phyloP scores from a whole-genome alignment of 1,284 basidiomycete species.

The Pseudozyma sp. region DNA sequence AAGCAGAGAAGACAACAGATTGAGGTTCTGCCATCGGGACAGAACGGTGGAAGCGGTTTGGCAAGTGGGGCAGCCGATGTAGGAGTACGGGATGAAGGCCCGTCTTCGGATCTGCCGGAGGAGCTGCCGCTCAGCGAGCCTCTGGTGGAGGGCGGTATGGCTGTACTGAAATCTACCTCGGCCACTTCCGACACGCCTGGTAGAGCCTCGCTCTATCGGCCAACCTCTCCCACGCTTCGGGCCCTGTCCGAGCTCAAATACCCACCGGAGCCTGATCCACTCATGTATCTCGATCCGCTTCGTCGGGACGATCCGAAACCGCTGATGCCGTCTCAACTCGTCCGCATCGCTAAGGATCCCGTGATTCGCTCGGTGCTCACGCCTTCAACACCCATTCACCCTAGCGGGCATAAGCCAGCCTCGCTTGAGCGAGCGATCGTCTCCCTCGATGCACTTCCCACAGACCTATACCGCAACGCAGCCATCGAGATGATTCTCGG shows the following conservation, averaged over 20 bases:
- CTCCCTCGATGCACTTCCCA: constrained; percentile 62
- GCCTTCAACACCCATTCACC: constrained; percentile 38
- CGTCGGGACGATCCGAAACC: constrained; percentile 65
- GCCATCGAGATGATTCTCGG: constrained; percentile 68
- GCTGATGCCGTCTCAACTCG: constrained; percentile 54
- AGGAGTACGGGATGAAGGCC: background rate
- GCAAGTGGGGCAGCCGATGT: background rate
- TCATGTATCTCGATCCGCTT: constrained; percentile 66
- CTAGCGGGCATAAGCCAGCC: constrained; percentile 44
- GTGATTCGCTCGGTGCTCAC: constrained; percentile 56
- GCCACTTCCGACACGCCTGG: background rate
- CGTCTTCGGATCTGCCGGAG: constrained; percentile 3
- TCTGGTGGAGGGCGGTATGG: constrained; percentile 25
- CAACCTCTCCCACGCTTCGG: constrained; percentile 51
- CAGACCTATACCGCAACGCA: constrained; percentile 57
- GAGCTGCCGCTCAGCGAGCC: constrained; percentile 16
- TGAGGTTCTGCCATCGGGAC: constrained; percentile 18
- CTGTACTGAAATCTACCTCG: constrained; percentile 13
- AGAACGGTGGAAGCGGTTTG: background rate
- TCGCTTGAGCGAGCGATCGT: constrained; percentile 58
- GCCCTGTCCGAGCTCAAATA: constrained; percentile 55
- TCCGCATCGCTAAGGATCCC: constrained; percentile 56
- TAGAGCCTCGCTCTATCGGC: constrained; percentile 36
- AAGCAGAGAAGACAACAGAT: constrained; percentile 54
- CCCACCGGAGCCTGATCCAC: constrained; percentile 65